Base-by-base conservation (phyloP, 169 alveolate genomes). In the Eimeria maxima region DNA sequence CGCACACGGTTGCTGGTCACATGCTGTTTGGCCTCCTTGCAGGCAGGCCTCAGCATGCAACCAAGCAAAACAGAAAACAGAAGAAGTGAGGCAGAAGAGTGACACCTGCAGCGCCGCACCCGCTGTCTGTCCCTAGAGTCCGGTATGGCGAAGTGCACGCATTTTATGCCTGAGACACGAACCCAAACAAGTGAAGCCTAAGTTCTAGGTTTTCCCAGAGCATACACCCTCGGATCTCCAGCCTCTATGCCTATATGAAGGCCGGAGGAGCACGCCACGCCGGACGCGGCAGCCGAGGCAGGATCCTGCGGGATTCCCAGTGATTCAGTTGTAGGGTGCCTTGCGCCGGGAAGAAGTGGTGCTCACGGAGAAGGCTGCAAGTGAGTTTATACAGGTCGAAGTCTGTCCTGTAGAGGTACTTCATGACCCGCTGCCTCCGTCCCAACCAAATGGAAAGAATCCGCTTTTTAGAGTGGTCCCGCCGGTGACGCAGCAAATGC, bases 91-190 rank as follows among this genome's bases (percentile, higher is more conserved):
- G 20, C 33, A 8, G 78, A 38, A 10, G n/a, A 47, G 4, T 4
- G 45, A 53, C 57, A 11, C 27, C 69, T 60, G 80, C 44, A 27
- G n/a, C 13, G 42, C 13, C 94, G 27, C 76, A 96, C 98, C 93
- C 96, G 96, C 71, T 98, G 95, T 76, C 99, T 78, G 96, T 97
- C 98, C 94, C 99, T 96, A 45, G 99, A 98, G 96, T 98, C 99
- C 4, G 99, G 99, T 33, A 97, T 97, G 44, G 99, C 98, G 96
- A 98, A 98, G 71, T 95, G 97, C 7, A 98, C 98, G 93, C 98
- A 97, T 78, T 97, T 98, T 18, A 98, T 94, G 88, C 97, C 98
- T 98, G 97, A 73, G 76, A 20, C 16, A 45, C n/a, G n/a, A 60
- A 18, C 69, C 18, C 69, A 0, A 13, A 11, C 69, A 14, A 11